phyloP scores from a whole-genome alignment of 768 basidiomycete genomes.

The Paxillus involutus region DNA sequence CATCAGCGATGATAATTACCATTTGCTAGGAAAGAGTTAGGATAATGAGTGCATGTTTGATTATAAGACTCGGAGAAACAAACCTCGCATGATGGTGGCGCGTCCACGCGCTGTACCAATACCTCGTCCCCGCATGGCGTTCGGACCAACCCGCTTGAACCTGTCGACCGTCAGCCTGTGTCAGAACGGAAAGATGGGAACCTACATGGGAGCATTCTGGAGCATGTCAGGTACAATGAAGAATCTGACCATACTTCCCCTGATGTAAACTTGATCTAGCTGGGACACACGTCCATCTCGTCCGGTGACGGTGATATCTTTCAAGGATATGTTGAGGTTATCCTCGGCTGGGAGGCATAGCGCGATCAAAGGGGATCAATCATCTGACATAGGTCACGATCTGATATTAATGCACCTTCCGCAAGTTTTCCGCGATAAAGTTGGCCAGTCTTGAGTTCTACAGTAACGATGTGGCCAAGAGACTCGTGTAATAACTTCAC shows the following conservation, averaged over 20 bases:
- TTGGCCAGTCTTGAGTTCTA: slow-evolving; percentile 98
- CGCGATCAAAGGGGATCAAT: slow-evolving; percentile 19
- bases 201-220: slow-evolving; percentile 98
- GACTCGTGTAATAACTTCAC: slow-evolving; percentile 97
- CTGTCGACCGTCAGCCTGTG: slow-evolving; percentile 41
- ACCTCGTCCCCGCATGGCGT: slow-evolving; percentile 98
- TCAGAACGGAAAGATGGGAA: slow-evolving; percentile 13
- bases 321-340: slow-evolving; percentile 94
- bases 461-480: slow-evolving; percentile 93
- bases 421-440: slow-evolving; percentile 96
- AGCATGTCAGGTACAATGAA: slow-evolving; percentile 99
- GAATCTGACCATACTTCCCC: slow-evolving; percentile 97
- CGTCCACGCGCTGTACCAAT: slow-evolving; percentile 99
- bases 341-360: slow-evolving; percentile 78
- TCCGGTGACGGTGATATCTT: slow-evolving; percentile 96
- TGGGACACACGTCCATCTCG: slow-evolving; percentile 98
- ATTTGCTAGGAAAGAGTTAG: slow-evolving; percentile 55
- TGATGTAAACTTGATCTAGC: slow-evolving; percentile 97
- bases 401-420: slow-evolving; percentile 63
- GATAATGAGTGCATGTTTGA: slow-evolving; percentile 15
- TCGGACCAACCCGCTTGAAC: slow-evolving; percentile 99
- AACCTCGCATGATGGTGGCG: slow-evolving; percentile 97
- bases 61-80: slow-evolving; percentile 29
- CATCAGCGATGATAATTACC: slow-evolving; percentile 43
- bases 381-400: slow-evolving; percentile 3